phyloP scores from a whole-genome alignment of 192 early-diverging fungal genomes.

The Tieghemiomyces parasiticus region DNA sequence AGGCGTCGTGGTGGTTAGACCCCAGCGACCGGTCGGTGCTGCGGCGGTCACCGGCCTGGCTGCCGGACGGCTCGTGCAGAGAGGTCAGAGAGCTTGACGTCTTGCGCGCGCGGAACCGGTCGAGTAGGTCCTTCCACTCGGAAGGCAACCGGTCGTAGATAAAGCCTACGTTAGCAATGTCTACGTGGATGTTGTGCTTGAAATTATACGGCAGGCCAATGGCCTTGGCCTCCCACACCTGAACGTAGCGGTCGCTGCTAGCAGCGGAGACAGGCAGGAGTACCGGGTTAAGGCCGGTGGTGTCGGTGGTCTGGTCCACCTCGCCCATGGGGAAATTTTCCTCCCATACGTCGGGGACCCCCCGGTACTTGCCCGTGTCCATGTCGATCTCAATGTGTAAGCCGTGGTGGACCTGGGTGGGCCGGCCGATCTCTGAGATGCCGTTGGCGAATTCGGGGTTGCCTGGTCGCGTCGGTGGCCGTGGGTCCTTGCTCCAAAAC shows the following conservation, averaged over 20 bases:
- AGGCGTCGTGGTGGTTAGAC: not conserved
- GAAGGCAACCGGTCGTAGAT: conserved; percentile 9
- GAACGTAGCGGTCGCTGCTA: not conserved
- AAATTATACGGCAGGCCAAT: conserved; percentile 12
- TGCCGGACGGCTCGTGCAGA: not conserved
- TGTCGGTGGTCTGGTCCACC: conserved; percentile 11
- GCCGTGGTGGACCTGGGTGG: conserved; percentile 10
- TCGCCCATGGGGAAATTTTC: conserved; percentile 10
- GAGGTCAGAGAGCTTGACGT: not conserved
- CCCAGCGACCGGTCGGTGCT: not conserved
- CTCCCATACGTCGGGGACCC: conserved; percentile 11
- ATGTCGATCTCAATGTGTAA: conserved; percentile 12
- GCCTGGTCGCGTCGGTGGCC: not conserved
- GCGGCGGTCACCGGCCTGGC: not conserved
- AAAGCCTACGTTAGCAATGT: conserved; percentile 7
- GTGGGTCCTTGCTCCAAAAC: conserved; percentile 4
- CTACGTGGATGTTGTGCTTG: conserved; percentile 10
- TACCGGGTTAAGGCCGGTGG: conserved; percentile 8
- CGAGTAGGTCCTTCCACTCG: conserved; percentile 10
- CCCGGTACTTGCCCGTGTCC: conserved; percentile 7
- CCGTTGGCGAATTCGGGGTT: conserved; percentile 4
- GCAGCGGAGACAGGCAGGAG: conserved; percentile 5
- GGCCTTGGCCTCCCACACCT: conserved; percentile 8
- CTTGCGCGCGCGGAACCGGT: conserved; percentile 8
- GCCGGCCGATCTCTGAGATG: conserved; percentile 10